Percentiles rank a stretch among this genome's conserved stretches.
phyloP scores from a whole-genome alignment of 1,284 basidiomycete species.

The Cryptococcus sp. region DNA sequence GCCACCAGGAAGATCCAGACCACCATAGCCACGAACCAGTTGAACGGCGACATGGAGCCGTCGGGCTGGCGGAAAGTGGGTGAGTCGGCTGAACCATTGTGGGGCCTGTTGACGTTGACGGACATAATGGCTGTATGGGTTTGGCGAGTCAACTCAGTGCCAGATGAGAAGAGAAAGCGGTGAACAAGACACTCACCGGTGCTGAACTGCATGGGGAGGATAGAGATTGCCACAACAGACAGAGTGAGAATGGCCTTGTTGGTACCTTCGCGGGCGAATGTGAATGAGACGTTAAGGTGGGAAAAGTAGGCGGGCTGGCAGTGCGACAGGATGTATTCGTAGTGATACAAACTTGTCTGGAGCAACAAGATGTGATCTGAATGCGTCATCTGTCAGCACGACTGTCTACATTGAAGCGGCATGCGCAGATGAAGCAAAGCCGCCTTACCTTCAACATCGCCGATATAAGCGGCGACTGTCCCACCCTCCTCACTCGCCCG shows the following conservation, averaged over 20 bases:
- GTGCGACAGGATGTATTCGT: conserved; percentile 82
- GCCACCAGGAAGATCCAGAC: conserved; percentile 35
- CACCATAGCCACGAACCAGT: conserved; percentile 43
- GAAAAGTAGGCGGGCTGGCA: conserved; percentile 82
- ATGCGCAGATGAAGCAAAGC: conserved; percentile 18
- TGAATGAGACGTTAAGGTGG: conserved; percentile 65
- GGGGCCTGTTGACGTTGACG: conserved; percentile 57
- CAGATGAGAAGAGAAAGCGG: background rate
- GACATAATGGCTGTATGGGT: conserved; percentile 58
- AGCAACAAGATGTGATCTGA: conserved; percentile 86
- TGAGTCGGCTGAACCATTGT: conserved; percentile 39
- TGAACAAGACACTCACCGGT: conserved; percentile 54
- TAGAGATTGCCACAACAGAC: conserved; percentile 63
- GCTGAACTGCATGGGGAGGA: conserved; percentile 65
- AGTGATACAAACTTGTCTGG: conserved; percentile 79
- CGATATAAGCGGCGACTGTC: conserved; percentile 83
- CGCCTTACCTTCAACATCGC: conserved; percentile 76
- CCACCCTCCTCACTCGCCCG: conserved; percentile 52
- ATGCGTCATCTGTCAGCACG: background rate
- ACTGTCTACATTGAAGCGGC: background rate
- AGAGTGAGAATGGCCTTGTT: conserved; percentile 68
- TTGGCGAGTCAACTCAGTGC: background rate
- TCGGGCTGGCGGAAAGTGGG: conserved; percentile 28
- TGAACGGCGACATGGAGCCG: conserved; percentile 30
- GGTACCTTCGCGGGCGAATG: conserved; percentile 60